These are phyloP conservation scores for Pouteria glomerata DNA, from an alignment of 148 eudicot genomes.

Conservation along the genomic window DNA sequence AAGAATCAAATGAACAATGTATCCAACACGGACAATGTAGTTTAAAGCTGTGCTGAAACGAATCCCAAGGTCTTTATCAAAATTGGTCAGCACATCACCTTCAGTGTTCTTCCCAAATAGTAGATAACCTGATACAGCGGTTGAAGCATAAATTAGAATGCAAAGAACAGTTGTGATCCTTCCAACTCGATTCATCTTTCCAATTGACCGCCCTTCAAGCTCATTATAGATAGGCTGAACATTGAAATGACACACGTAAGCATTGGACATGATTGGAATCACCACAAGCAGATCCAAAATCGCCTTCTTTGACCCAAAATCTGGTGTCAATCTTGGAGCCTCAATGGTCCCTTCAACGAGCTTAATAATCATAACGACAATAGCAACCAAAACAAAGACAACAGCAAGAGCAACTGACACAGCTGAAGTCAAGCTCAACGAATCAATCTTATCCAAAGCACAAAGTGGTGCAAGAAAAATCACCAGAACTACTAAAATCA, in stretches of 20 bases:
- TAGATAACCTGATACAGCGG: slow-evolving; percentile 79
- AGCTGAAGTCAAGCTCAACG: slow-evolving; percentile 85
- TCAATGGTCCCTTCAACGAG: slow-evolving; percentile 72
- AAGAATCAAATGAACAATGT: slow-evolving; percentile 78
- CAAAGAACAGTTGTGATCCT: slow-evolving; percentile 73
- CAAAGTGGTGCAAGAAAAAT: slow-evolving; percentile 81
- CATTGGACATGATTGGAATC: slow-evolving; percentile 92
- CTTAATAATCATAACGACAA: slow-evolving; percentile 55
- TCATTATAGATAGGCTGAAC: slow-evolving; percentile 94
- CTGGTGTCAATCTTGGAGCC: slow-evolving; percentile 74
- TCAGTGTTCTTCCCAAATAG: slow-evolving; percentile 83
- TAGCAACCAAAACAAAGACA: slow-evolving; percentile 73
- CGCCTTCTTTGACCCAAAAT: slow-evolving; percentile 72
- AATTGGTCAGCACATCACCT: slow-evolving; percentile 79
- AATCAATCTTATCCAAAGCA: slow-evolving; percentile 84
- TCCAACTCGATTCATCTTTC: slow-evolving; percentile 85
- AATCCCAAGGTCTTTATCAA: slow-evolving; percentile 78
- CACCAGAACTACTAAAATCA: slow-evolving; percentile 60
- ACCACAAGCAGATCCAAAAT: slow-evolving; percentile 89
- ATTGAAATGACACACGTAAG: slow-evolving; percentile 93
- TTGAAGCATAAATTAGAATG: slow-evolving; percentile 66
- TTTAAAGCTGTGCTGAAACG: slow-evolving; percentile 63
- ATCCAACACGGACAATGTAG: slow-evolving; percentile 81
- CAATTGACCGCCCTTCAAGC: slow-evolving; percentile 68
- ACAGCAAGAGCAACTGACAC: slow-evolving; percentile 94